Percentiles rank a stretch among this genome's conserved stretches.
Evolutionary conservation across 192 early-diverging fungal species (phyloP).

Genomic region (Irineochytrium annulatum): DNA sequence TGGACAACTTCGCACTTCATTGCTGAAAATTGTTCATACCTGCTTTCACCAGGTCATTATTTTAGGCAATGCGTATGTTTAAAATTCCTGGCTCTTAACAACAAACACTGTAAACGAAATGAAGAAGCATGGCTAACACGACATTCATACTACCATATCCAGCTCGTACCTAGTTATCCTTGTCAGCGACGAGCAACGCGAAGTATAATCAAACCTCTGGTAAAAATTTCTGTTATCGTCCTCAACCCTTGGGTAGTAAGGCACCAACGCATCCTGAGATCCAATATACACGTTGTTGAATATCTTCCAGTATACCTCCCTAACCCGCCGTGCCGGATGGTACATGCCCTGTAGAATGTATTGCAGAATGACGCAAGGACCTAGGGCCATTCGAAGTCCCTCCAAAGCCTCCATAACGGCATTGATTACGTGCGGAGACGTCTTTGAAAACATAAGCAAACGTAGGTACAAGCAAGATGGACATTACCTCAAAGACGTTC

Average conservation of each 20-base stretch:
- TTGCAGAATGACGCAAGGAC: constrained; percentile 75
- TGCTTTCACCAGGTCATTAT: no score
- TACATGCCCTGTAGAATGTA: constrained; percentile 94
- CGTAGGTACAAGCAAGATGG: neutral
- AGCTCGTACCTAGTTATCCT: neutral
- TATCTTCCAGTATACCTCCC: constrained; percentile 98
- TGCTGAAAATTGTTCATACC: no score
- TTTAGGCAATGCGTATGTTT: no score
- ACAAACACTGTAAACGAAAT: no score
- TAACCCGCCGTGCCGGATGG: constrained; percentile 91
- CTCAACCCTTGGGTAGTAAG: constrained; percentile 89
- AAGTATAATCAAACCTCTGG: constrained; percentile 43
- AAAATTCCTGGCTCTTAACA: no score
- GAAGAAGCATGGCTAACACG: no score
- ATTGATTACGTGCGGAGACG: constrained; percentile 91
- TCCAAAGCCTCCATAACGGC: constrained; percentile 97
- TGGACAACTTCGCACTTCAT: no score
- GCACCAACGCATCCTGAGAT: constrained; percentile 83
- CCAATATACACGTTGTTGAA: constrained; percentile 95
- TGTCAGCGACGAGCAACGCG: neutral
- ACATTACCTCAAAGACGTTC: constrained; percentile 96
- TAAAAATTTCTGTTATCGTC: constrained; percentile 73
- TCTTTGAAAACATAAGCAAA: constrained; percentile 13
- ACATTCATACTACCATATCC: neutral
- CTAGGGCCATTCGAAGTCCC: constrained; percentile 84